Percentiles rank a stretch among this genome's conserved stretches.
These are phyloP conservation scores for Beta vulgaris DNA, from an alignment of 148 eudicot species.

Conservation along the genomic window DNA sequence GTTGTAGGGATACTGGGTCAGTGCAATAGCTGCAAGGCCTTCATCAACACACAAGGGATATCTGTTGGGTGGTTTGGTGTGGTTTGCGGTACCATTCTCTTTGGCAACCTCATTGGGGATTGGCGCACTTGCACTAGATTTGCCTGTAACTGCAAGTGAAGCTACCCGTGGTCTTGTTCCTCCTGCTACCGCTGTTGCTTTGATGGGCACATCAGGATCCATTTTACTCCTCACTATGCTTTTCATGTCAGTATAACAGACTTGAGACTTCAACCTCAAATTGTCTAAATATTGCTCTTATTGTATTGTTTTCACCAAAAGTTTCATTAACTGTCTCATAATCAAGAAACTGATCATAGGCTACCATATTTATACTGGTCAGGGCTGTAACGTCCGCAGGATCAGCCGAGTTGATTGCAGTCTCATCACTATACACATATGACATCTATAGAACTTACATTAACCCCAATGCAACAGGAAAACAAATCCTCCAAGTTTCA, in stretches of 20 bases:
- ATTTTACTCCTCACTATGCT: conserved; percentile 94
- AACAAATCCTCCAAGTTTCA: conserved; percentile 84
- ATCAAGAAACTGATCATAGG: not conserved
- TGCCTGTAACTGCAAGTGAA: conserved; percentile 82
- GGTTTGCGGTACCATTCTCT: conserved; percentile 98
- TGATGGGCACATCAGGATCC: conserved; percentile 92
- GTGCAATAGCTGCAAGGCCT: conserved; percentile 98
- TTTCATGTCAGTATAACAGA: conserved; percentile 95
- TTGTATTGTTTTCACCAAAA: too few species aligned
- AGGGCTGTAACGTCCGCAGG: conserved; percentile 99
- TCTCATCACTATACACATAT: conserved; percentile 91
- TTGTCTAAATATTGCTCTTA: too few species aligned
- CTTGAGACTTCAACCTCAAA: too few species aligned
- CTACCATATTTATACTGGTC: conserved; percentile 3
- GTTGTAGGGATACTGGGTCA: conserved; percentile 91
- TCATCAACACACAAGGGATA: conserved; percentile 98
- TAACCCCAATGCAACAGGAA: conserved; percentile 78
- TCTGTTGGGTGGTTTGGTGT: conserved; percentile 85
- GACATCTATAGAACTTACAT: conserved; percentile 94
- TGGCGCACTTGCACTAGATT: conserved; percentile 93
- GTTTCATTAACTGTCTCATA: not conserved
- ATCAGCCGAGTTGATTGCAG: conserved; percentile 94
- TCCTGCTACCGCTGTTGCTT: conserved; percentile 90
- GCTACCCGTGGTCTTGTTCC: conserved; percentile 91
- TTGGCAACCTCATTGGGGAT: conserved; percentile 88